These are phyloP conservation scores for Cutaneotrichosporon dermatis DNA, from an alignment of 1,284 basidiomycete species.

Conservation along the genomic window DNA sequence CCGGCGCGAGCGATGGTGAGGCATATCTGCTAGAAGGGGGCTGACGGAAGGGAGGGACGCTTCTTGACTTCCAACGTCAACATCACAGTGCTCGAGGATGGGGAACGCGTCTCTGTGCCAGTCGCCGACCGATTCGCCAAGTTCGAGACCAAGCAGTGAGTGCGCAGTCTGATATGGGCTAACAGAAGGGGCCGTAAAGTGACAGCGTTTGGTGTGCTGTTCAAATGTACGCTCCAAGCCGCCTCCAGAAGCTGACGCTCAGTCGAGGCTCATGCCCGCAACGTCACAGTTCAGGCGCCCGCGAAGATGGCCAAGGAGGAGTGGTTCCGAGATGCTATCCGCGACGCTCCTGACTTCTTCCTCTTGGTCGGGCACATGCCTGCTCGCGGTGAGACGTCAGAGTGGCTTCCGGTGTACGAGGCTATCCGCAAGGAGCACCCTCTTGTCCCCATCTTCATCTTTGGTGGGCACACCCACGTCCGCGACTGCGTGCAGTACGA, in stretches of 20 bases:
- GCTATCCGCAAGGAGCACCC: slow-evolving; percentile 69
- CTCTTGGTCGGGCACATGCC: slow-evolving; percentile 47
- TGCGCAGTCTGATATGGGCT: background rate
- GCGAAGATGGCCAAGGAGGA: slow-evolving; percentile 67
- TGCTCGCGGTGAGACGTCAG: slow-evolving; percentile 35
- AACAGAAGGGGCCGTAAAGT: slow-evolving; percentile 57
- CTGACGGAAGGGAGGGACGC: slow-evolving; percentile 57
- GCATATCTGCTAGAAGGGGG: background rate
- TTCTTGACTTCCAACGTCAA: slow-evolving; percentile 81
- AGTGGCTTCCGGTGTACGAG: slow-evolving; percentile 68
- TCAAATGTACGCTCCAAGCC: slow-evolving; percentile 53
- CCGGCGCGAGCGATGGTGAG: slow-evolving; percentile 55
- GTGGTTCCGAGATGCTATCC: slow-evolving; percentile 67
- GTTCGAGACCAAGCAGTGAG: slow-evolving; percentile 69
- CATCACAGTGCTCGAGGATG: slow-evolving; percentile 64
- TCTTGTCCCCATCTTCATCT: slow-evolving; percentile 68
- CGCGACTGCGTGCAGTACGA: slow-evolving; percentile 63
- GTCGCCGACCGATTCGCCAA: slow-evolving; percentile 62
- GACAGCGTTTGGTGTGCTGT: slow-evolving; percentile 76
- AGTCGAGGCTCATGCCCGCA: slow-evolving; percentile 49
- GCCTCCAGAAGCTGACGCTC: slow-evolving; percentile 3
- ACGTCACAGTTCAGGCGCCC: slow-evolving; percentile 68
- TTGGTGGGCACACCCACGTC: slow-evolving; percentile 74
- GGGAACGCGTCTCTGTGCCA: slow-evolving; percentile 39
- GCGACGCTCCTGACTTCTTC: slow-evolving; percentile 75